Evolutionary conservation across 2,329 filamentous ascomycete species (phyloP), one percentile per base, ranked within the genome.

Genomic region (Drechmeria coniospora): DNA sequence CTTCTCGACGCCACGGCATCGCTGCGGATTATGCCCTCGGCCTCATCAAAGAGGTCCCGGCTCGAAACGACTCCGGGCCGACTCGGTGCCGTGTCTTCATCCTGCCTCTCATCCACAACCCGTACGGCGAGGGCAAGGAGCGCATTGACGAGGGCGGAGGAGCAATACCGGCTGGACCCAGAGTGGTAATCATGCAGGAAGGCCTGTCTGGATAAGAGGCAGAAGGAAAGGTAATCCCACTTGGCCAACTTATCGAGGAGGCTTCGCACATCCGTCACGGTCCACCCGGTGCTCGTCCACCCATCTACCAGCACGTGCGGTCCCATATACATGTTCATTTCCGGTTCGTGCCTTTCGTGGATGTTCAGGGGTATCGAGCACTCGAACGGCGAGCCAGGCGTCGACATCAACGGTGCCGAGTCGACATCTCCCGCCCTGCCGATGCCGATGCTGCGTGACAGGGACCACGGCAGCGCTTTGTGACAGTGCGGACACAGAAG

Each of bases 151-250:
- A 37, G 35, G 4, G 35, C 28, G 3, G 30, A 20, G 2, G 35
- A 37, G 25, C 35, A 35, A 20, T 31, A 37, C 4, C 27, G 29
- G 2, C 8, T 18, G 11, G 21, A 20, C n/a, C 32, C 35, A 6
- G 12, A 14, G 8, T 30, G 11, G 13, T 30, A 25, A 23, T 27
- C 28, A 5, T n/a, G 17, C 8, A 33, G 25, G 13, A 33, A 33
- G 17, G 13, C 21, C 27, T 22, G 26, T 24, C n/a, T 52, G 13
- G 43, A 45, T 17, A 54, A 50, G 23, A 9, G 23, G 23, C 32
- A 26, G 21, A 32, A 34, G n/a, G 32, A 23, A 3, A 34, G 16
- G 13, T 30, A 31, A 17, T 38, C 36, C 31, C 31, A 36, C 4
- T 24, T 29, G 3, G 28, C 12, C 5, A 36, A 20, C 2, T 28